phyloP scores from a whole-genome alignment of 2,329 filamentous ascomycete species.

The Exophiala phaeomuriformis region DNA sequence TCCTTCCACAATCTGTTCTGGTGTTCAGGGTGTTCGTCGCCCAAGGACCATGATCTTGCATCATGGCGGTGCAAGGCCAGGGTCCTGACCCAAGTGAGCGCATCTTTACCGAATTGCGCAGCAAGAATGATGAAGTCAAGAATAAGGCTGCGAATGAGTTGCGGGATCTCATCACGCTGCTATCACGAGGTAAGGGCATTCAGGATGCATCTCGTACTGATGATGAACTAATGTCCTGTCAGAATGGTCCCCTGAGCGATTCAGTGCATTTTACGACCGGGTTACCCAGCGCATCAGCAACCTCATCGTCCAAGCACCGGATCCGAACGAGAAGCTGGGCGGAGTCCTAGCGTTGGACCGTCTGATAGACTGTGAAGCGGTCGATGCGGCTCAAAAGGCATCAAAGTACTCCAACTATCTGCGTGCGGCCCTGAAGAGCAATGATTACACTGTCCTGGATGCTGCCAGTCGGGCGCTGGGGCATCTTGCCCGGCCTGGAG shows the following conservation, averaged over 20 bases:
- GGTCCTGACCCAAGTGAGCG: conserved; percentile 47
- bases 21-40: not conserved
- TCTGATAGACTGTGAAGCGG: conserved; percentile 91
- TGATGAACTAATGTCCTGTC: conserved; percentile 14
- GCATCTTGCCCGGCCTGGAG: conserved; percentile 83
- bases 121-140: conserved; percentile 46
- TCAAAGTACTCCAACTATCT: conserved; percentile 90
- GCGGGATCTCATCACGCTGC: conserved; percentile 40
- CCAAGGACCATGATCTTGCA: conserved; percentile 21
- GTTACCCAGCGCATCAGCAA: conserved; percentile 59
- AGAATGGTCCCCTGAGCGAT: conserved; percentile 77
- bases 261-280: conserved; percentile 61
- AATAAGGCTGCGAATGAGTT: conserved; percentile 45
- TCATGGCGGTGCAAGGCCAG: conserved; percentile 43
- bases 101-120: conserved; percentile 52
- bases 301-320: conserved; percentile 76
- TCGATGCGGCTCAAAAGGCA: conserved; percentile 87
- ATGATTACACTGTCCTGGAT: conserved; percentile 84
- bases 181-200: conserved; percentile 38
- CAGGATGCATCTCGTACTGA: not conserved
- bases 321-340: conserved; percentile 80
- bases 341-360: conserved; percentile 87
- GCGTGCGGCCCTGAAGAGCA: conserved; percentile 78
- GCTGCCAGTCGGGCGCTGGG: conserved; percentile 83
- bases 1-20: not conserved